Conservation (phyloP, 176 grass and related monocot genomes). For the Carex scoparia region DNA sequence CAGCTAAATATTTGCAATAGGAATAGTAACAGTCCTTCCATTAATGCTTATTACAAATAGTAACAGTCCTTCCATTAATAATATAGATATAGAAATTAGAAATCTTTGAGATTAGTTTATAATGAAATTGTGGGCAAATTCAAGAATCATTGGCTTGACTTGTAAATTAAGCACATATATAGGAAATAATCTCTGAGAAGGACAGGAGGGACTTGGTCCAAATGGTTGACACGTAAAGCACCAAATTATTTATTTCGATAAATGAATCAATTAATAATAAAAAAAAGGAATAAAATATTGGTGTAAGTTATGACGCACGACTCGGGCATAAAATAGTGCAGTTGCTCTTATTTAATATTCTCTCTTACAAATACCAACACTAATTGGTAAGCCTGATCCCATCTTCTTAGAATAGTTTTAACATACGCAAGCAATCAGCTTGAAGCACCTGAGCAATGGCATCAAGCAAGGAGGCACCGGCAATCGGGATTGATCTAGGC, state of each 20-base stretch:
- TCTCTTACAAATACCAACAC: not conserved
- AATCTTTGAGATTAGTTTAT: not conserved
- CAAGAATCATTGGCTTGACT: slow-evolving; percentile 2
- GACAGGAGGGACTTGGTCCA: not conserved
- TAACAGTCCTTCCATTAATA: not conserved
- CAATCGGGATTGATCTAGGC: slow-evolving; percentile 20
- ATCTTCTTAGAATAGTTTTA: not conserved
- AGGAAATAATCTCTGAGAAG: not conserved
- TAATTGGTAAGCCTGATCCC: no score
- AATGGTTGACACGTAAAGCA: not conserved
- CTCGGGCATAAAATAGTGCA: not conserved
- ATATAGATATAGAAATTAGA: not conserved
- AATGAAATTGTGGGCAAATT: not conserved
- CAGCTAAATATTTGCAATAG: not conserved
- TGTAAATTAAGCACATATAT: no score
- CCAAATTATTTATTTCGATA: not conserved
- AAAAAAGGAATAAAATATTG: not conserved
- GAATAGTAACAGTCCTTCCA: not conserved
- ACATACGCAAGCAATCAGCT: not conserved
- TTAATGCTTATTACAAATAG: not conserved
- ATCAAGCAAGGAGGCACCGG: not conserved
- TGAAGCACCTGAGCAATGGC: not conserved
- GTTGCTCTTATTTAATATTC: not conserved
- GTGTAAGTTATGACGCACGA: not conserved
- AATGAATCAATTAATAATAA: not conserved